Evolutionary conservation across 495 filamentous ascomycete genomes (phyloP), one percentile per base, ranked within the genome.

Genomic region (Lentithecium fluviatile): DNA sequence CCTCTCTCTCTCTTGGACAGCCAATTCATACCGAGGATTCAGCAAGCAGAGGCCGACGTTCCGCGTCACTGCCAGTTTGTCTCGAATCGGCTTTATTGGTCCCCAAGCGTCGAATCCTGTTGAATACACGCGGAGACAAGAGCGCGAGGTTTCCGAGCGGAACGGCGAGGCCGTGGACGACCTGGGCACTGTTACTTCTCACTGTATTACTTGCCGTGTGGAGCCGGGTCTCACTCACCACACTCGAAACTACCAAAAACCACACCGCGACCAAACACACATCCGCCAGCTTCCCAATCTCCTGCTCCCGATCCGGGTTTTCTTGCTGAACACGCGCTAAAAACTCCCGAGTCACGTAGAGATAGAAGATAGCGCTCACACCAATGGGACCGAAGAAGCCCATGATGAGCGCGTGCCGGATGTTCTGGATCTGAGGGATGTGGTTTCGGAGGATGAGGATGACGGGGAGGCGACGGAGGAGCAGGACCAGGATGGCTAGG

Each of bases 301-400:
- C 91, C 47, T 75, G n/a, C n/a, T n/a, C 78, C 29, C 90, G 80
- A 20, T 83, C 73, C 29, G 78, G 64, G 1, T 81, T 85, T 53
- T 86, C 78, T 2, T 86, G 76, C 21, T 67, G 70, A 51, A 82
- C 78, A 36, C 49, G 71, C 15, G 73, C 65, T 15, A 89, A 60
- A 62, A 89, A 95, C 37, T 93, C 87, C 1, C 87, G 75, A 32
- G 81, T 84, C 64, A 95, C 76, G 64, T 90, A 91, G 19, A 96
- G 79, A 69, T 96, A 96, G 73, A 95, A 96, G 40, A 96, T 80
- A 3, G 91, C 90, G 45, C 87, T 90, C 6, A 96, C 89, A 17
- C 93, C 92, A 59, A 97, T 93, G 11, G 91, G 93, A 0, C 92
- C 93, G 65, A 96, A 96, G 77, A 95, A 95, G 3, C 91, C 92